Conservation (phyloP, 2,329 filamentous ascomycete genomes). For the Paramyrothecium sp. region DNA sequence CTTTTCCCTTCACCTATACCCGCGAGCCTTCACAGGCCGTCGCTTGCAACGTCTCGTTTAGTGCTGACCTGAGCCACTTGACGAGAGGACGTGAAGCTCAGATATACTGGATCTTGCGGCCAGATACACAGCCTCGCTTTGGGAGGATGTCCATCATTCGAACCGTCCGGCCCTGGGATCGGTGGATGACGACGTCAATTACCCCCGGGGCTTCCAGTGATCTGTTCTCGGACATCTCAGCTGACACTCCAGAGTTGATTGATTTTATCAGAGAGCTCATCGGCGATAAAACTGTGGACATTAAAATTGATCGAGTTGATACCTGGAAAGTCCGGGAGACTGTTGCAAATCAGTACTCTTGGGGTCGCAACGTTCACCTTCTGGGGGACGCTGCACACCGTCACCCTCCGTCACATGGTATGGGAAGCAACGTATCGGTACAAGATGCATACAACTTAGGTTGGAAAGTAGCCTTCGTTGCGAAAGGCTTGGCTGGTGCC, state of each 20-base stretch:
- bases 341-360: conserved; percentile 55
- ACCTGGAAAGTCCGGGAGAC: conserved; percentile 63
- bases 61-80: conserved; percentile 47
- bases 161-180: conserved; percentile 63
- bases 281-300: conserved; percentile 48
- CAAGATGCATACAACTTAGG: conserved; percentile 56
- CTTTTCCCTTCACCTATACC: conserved; percentile 40
- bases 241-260: conserved; percentile 37
- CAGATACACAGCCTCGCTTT: conserved; percentile 48
- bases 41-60: conserved; percentile 38
- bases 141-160: conserved; percentile 49
- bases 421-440: conserved; percentile 59
- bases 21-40: conserved; percentile 36
- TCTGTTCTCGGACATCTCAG: conserved; percentile 25
- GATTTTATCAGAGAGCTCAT: conserved; percentile 50
- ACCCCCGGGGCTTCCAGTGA: conserved; percentile 27
- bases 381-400: conserved; percentile 55
- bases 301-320: conserved; percentile 49
- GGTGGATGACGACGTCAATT: conserved; percentile 60
- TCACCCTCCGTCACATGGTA: conserved; percentile 55
- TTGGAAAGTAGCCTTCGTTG: conserved; percentile 52
- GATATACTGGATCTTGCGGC: conserved; percentile 61
- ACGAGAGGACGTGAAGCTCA: conserved; percentile 53
- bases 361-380: conserved; percentile 40
- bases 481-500: conserved; percentile 24